These are phyloP conservation scores for Metrosideros polymorpha DNA, from an alignment of 441 rosid species.

Conservation along the genomic window DNA sequence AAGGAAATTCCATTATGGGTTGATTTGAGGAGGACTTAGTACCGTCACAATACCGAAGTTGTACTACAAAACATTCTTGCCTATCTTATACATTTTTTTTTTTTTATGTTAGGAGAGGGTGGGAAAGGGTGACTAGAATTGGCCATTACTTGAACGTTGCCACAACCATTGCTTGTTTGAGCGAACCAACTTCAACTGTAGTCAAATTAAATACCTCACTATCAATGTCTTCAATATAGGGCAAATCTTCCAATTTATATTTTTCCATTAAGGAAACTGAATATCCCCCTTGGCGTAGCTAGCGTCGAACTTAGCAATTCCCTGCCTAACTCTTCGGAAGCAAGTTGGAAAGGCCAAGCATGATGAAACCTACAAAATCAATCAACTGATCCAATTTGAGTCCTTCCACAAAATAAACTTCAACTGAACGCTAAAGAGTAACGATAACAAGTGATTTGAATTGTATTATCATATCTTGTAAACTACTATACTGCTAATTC, in stretches of 20 bases:
- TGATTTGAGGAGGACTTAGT: background rate
- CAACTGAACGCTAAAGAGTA: too few species aligned
- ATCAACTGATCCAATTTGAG: background rate
- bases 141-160: too few species aligned
- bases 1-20: background rate
- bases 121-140: too few species aligned
- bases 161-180: too few species aligned
- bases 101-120: too few species aligned
- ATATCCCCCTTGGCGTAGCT: background rate
- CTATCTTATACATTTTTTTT: too few species aligned
- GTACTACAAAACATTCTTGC: too few species aligned
- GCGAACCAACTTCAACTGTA: too few species aligned
- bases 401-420: background rate
- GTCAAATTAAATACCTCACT: too few species aligned
- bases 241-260: background rate
- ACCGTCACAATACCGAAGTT: background rate
- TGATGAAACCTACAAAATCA: background rate
- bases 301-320: background rate
- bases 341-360: background rate
- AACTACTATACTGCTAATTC: too few species aligned
- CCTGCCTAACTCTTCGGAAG: background rate
- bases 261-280: background rate
- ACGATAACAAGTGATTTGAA: too few species aligned
- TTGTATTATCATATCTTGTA: too few species aligned
- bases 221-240: background rate